A percentile compares a stretch with the other conserved stretches of the same genome.
Evolutionary conservation across 495 filamentous ascomycete genomes (phyloP).

Genomic region (Trichodelitschia bisporula): DNA sequence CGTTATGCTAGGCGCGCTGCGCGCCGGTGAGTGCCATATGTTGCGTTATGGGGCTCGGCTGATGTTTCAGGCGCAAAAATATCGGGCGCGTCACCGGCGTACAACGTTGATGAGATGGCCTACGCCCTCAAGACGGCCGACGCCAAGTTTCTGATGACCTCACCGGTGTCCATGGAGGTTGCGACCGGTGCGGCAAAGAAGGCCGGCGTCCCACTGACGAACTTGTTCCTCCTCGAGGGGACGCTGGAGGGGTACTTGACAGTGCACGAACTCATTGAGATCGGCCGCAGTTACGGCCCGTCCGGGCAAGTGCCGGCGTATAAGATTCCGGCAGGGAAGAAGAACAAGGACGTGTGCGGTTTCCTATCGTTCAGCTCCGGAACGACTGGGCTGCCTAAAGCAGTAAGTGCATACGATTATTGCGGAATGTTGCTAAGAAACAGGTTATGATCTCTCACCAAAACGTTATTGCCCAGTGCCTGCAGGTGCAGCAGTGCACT

Average conservation of each 20-base stretch:
- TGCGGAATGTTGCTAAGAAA: background rate
- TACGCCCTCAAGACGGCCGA: slow-evolving; percentile 28
- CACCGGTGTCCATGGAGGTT: slow-evolving; percentile 22
- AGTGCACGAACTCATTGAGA: slow-evolving; percentile 23
- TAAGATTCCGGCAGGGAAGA: slow-evolving; percentile 22
- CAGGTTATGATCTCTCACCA: slow-evolving; percentile 35
- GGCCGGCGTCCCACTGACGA: slow-evolving; percentile 23
- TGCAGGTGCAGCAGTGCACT: slow-evolving; percentile 27
- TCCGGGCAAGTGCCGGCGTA: slow-evolving; percentile 18
- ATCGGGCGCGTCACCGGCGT: slow-evolving; percentile 31
- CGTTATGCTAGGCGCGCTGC: slow-evolving; percentile 27
- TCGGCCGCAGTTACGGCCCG: slow-evolving; percentile 17
- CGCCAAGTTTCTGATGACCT: slow-evolving; percentile 30
- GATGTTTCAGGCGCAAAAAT: slow-evolving; percentile 19
- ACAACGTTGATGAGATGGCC: slow-evolving; percentile 36
- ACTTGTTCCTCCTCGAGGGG: slow-evolving; percentile 31
- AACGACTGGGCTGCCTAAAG: slow-evolving; percentile 26
- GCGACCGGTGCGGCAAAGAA: slow-evolving; percentile 25
- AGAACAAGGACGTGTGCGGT: slow-evolving; percentile 27
- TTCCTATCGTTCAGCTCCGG: slow-evolving; percentile 32
- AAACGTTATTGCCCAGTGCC: slow-evolving; percentile 36
- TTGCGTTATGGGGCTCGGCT: background rate
- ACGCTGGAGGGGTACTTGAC: slow-evolving; percentile 21
- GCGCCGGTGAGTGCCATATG: slow-evolving; percentile 11
- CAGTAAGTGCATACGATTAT: slow-evolving; percentile 12